phyloP scores from a whole-genome alignment of 106 monocot species.

The Platanthera zijinensis region DNA sequence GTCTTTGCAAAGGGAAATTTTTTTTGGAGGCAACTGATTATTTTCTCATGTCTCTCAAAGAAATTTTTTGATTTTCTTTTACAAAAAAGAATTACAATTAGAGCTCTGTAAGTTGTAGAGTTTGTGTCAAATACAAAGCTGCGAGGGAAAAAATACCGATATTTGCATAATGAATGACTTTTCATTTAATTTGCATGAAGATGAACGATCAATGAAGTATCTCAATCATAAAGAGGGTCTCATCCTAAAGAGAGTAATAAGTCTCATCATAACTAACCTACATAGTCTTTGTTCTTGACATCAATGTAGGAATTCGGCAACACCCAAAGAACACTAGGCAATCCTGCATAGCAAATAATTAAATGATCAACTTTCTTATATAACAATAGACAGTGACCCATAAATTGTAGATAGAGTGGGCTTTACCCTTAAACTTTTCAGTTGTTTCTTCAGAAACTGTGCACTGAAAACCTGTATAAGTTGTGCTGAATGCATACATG shows the following conservation, averaged over 20 bases:
- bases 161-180: too few species aligned
- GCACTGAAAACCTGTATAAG: conserved; percentile 94
- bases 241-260: too few species aligned
- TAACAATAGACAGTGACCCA: background rate
- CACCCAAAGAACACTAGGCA: conserved; percentile 96
- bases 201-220: too few species aligned
- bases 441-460: conserved; percentile 87
- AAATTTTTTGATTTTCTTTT: background rate
- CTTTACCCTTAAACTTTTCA: conserved; percentile 87
- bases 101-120: too few species aligned
- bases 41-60: conserved; percentile 25
- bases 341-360: conserved; percentile 31
- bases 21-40: conserved; percentile 27
- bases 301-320: conserved; percentile 96
- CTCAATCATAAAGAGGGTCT: too few species aligned
- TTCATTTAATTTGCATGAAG: too few species aligned
- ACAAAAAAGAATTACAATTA: too few species aligned
- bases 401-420: background rate
- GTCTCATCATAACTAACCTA: too few species aligned
- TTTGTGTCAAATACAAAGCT: too few species aligned
- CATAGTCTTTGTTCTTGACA: conserved; percentile 4
- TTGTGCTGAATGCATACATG: conserved; percentile 99
- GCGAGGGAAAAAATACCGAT: too few species aligned
- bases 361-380: background rate
- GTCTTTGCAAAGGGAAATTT: conserved; percentile 28